Conservation (phyloP, 306 rosid genomes). For the Cicer judaicum region DNA sequence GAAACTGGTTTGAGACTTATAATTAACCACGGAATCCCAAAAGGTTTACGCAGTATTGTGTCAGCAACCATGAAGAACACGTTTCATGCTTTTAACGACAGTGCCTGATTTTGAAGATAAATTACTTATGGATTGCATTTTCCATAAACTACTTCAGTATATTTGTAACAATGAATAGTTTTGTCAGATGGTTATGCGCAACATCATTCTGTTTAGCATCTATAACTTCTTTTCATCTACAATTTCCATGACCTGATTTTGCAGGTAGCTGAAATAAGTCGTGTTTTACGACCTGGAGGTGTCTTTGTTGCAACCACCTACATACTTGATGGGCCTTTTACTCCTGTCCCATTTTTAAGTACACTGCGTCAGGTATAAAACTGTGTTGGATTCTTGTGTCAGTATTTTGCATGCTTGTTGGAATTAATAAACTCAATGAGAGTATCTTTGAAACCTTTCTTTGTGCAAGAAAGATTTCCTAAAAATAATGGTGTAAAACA, state of each 20-base stretch:
- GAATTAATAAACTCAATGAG: slow-evolving; percentile 7
- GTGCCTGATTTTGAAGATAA: slow-evolving; percentile 9
- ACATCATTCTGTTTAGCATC: slow-evolving; percentile 19
- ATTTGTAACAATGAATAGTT: slow-evolving; percentile 35
- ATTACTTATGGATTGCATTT: slow-evolving; percentile 3
- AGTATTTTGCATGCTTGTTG: slow-evolving; percentile 12
- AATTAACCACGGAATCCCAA: slow-evolving; percentile 38
- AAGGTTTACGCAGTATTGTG: slow-evolving; percentile 20
- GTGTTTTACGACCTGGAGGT: slow-evolving; percentile 87
- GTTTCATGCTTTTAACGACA: slow-evolving; percentile 23
- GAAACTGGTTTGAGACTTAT: slow-evolving; percentile 25
- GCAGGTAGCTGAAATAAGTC: slow-evolving; percentile 92
- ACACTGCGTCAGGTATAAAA: slow-evolving; percentile 61
- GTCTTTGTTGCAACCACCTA: slow-evolving; percentile 86
- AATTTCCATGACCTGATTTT: slow-evolving; percentile 38
- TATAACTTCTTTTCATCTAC: slow-evolving; percentile 1
- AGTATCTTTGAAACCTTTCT: not conserved
- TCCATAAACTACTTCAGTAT: slow-evolving; percentile 1
- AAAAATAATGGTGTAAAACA: too few relatives aligned
- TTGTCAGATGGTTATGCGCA: slow-evolving; percentile 13
- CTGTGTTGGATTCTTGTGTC: slow-evolving; percentile 9
- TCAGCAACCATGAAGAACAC: slow-evolving; percentile 14
- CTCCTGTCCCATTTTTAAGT: slow-evolving; percentile 63
- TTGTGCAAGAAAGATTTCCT: too few relatives aligned
- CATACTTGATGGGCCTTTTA: slow-evolving; percentile 71